Percentiles rank a stretch among this genome's conserved stretches.
Conservation (phyloP, 352 stramenopile genomes). For the Phytophthora cactorum region DNA sequence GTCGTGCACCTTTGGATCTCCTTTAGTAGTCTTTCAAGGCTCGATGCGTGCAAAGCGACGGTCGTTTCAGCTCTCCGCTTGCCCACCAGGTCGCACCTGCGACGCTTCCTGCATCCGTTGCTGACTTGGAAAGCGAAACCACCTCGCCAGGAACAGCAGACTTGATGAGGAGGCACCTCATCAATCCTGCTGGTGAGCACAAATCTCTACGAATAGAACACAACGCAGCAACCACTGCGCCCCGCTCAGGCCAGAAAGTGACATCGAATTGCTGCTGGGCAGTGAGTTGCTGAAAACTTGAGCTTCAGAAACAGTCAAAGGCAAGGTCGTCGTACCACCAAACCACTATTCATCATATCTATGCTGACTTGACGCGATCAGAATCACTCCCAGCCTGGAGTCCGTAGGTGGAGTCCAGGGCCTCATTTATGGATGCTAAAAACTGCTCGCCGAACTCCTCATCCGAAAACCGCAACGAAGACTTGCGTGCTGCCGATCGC, state of each 20-base stretch:
- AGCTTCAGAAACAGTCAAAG: constrained; percentile 1
- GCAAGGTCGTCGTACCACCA: not conserved
- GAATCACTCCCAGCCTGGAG: not conserved
- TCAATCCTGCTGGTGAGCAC: not conserved
- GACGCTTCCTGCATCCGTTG: constrained; percentile 27
- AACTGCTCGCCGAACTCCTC: constrained; percentile 73
- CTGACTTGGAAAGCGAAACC: constrained; percentile 17
- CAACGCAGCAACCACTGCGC: constrained; percentile 1
- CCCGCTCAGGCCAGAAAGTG: constrained; percentile 8
- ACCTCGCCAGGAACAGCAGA: not conserved
- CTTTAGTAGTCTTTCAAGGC: not conserved
- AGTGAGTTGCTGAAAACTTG: not conserved
- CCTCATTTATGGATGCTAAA: constrained; percentile 47
- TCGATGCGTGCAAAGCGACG: constrained; percentile 20
- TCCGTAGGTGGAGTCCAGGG: constrained; percentile 18
- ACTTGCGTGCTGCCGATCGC: constrained; percentile 48
- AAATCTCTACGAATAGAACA: constrained; percentile 10
- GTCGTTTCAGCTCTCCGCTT: constrained; percentile 27
- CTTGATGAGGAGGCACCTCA: not conserved
- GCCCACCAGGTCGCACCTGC: not conserved
- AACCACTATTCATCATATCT: constrained; percentile 24
- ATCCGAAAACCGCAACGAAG: constrained; percentile 76
- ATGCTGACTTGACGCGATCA: constrained; percentile 24
- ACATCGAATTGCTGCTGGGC: constrained; percentile 8
- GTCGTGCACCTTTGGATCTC: constrained; percentile 25